phyloP scores from a whole-genome alignment of 2,329 filamentous ascomycete species.

The Aspergillus fischeri region DNA sequence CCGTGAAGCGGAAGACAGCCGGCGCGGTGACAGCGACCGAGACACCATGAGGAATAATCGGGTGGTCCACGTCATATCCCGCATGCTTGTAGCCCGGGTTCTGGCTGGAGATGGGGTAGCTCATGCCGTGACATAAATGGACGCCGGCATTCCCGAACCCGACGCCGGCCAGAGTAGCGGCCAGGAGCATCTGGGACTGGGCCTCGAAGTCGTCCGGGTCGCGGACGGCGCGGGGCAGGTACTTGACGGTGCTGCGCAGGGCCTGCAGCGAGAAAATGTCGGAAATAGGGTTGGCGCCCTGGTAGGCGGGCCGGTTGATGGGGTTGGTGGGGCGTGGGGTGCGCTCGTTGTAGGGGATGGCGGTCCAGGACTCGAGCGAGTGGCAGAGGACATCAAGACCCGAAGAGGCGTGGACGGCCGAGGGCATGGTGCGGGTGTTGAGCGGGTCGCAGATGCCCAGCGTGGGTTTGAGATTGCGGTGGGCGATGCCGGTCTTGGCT shows the following conservation, averaged over 20 bases:
- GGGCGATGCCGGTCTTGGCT: constrained; percentile 93
- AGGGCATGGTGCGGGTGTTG: constrained; percentile 94
- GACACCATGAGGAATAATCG: constrained; percentile 93
- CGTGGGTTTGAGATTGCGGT: constrained; percentile 91
- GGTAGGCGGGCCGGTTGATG: constrained; percentile 86
- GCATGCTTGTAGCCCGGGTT: constrained; percentile 86
- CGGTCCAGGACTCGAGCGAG: constrained; percentile 93
- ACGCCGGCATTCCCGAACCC: constrained; percentile 98
- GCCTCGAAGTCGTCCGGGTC: constrained; percentile 91
- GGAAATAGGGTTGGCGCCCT: constrained; percentile 95
- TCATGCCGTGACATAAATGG: constrained; percentile 88
- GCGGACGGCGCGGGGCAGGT: constrained; percentile 79
- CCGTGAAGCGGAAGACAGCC: constrained; percentile 91
- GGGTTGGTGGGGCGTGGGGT: constrained; percentile 82
- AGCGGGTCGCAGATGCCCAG: constrained; percentile 81
- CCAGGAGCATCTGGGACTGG: constrained; percentile 91
- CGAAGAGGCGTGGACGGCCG: constrained; percentile 85
- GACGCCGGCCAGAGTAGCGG: constrained; percentile 88
- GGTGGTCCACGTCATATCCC: constrained; percentile 72
- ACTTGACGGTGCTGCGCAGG: constrained; percentile 78
- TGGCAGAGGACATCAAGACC: constrained; percentile 95
- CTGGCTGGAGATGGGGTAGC: constrained; percentile 92
- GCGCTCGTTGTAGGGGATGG: constrained; percentile 88
- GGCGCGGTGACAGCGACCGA: constrained; percentile 91
- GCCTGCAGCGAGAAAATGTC: constrained; percentile 94